Base-by-base conservation (phyloP, 768 basidiomycete genomes). In the Panellus pusillus region DNA sequence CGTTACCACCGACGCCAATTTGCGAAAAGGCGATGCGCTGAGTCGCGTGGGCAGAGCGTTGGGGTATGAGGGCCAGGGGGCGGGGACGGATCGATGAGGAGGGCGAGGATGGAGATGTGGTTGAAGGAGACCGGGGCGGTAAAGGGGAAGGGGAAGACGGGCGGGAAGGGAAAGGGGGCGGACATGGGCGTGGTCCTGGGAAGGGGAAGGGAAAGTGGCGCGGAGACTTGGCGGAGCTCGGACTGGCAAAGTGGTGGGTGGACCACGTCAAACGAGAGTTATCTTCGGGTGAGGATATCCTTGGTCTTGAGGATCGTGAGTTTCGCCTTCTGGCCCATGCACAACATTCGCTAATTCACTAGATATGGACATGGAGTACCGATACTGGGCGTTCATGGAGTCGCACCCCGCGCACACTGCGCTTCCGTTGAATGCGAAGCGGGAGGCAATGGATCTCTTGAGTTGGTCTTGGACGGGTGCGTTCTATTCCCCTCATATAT, bases 381-480 rank as follows among this genome's bases (percentile, higher is more conserved):
- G 86, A 50, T 93, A 91, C 63, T 93, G 91, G 91, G 72, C 81
- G 6, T 93, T 85, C 64, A 78, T 93, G 70, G 87, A 91, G 66
- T 70, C 79, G 31, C 89, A 92, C 61, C 91, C 91, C 0, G 87
- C 87, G 0, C 91, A 93, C 65, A 72, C 75, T 8, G 64, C 76
- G 0, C 72, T 92, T 24, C 79, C 85, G 8, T 62, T 70, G 7
- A 76, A 74, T 39, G 84, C 86, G 9, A 78, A 78, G 44, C 68
- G 73, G 0, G 90, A 93, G 59, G 91, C 91, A 1, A 74, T 87
- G 63, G 87, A 92, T 49, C 80, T 81, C 0, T 72, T 93, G 58
- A 87, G 81, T 19, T 93, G 91, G 91, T 82, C 86, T 9, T 90
- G 87, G 70, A 87, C 90, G 3, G 86, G 86, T 84, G 54, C 28